Base-by-base conservation (phyloP, 2,329 filamentous ascomycete species). In the Alternaria brassicae region DNA sequence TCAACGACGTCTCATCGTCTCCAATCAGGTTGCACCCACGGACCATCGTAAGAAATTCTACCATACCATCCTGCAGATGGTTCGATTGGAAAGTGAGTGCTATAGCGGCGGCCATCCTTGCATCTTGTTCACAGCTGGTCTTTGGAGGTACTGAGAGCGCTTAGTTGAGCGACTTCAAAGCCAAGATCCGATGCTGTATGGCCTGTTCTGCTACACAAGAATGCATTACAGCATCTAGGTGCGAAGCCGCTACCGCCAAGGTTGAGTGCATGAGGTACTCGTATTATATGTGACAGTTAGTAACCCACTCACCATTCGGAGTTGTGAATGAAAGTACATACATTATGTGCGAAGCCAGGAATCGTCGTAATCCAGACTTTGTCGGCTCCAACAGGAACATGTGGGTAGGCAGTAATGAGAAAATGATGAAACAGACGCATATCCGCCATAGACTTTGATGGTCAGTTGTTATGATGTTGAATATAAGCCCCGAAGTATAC, bases 391-490 rank as follows among this genome's bases (percentile, higher is more conserved):
- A 90, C 77, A 0, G 89, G 88, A 23, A 90, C 81, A 72, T 88
- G 84, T 2, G 88, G 89, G 68, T 86, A 87, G 64, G 86, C 88
- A 34, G 82, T 80, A 27, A 84, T 77, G 15, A 90, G 76, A 65
- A 89, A 90, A 72, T 90, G 86, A 71, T 90, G 88, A 66, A 90
- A 90, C 72, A 89, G 84, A 36, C 87, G 84, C 87, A 90, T 89
- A 67, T 90, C 88, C 49, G 86, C 83, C 71, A 75, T 74, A 1
- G 71, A 71, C 72, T 76, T 45, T 42, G 23, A 40, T 25, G 10
- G 60, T 74, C 55, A 72, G 67, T 25, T 49, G 30, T 50, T 53
- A 40, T 40, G 42, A 27, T 44, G 40, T 21, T 53, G 44, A 36
- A 15, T 17, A n/a, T n/a, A 54, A 47, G 53, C 56, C 47, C 47